A percentile compares a stretch with the other conserved stretches of the same genome.
These are phyloP conservation scores for Amylostereum areolatum DNA, from an alignment of 1,284 basidiomycete genomes.

Conservation along the genomic window DNA sequence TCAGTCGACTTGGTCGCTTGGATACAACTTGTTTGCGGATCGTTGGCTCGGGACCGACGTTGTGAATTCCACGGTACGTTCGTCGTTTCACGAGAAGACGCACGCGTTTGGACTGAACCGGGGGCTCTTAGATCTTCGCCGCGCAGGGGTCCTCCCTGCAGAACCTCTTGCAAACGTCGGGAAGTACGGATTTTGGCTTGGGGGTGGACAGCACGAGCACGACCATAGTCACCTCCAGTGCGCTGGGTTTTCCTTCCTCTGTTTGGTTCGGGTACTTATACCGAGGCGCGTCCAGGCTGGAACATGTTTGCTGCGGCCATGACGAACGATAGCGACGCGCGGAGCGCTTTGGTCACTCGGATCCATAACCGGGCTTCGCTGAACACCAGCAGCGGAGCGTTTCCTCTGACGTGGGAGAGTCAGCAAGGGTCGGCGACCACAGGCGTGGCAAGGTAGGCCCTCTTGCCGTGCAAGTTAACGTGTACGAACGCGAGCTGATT, in stretches of 20 bases:
- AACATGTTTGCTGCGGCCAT: neutral
- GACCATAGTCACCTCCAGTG: too few relatives aligned
- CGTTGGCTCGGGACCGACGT: slow-evolving; percentile 16
- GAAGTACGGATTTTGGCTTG: neutral
- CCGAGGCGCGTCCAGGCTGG: neutral
- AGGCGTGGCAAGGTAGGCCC: too few relatives aligned
- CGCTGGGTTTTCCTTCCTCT: too few relatives aligned
- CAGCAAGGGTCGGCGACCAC: too few relatives aligned
- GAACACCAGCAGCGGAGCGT: neutral
- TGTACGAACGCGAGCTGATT: too few relatives aligned
- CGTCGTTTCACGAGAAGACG: neutral
- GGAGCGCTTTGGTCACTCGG: neutral
- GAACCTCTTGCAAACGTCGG: neutral
- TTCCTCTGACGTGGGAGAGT: neutral
- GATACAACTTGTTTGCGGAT: slow-evolving; percentile 45
- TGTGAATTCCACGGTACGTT: slow-evolving; percentile 4
- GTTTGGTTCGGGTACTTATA: neutral
- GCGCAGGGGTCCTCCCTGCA: neutral
- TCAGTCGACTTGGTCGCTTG: slow-evolving; percentile 24
- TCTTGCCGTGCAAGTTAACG: too few relatives aligned
- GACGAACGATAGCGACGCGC: neutral
- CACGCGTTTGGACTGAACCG: too few relatives aligned
- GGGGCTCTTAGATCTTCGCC: neutral
- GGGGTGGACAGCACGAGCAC: neutral
- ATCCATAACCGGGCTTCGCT: neutral